phyloP scores from a whole-genome alignment of 768 basidiomycete species.

The Pulveroboletus sp. region DNA sequence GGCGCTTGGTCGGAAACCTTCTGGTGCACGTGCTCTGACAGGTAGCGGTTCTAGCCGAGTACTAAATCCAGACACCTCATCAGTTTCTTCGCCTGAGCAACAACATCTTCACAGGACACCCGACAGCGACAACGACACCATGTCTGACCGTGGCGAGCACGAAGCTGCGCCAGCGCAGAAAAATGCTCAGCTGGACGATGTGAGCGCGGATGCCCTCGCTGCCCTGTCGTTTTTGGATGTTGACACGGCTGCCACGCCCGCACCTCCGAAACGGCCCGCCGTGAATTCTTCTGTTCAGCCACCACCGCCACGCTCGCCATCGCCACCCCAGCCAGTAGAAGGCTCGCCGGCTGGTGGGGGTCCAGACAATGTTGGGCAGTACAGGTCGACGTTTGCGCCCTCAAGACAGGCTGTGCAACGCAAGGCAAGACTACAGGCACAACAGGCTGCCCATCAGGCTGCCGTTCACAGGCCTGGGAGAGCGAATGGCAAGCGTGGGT shows the following conservation, averaged over 20 bases:
- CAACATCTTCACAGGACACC: conserved; percentile 23
- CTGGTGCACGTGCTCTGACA: conserved; percentile 74
- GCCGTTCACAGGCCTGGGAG: conserved; percentile 75
- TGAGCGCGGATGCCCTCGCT: conserved; percentile 69
- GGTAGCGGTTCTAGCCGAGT: conserved; percentile 34
- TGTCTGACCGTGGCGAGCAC: conserved; percentile 24
- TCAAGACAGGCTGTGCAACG: conserved; percentile 83
- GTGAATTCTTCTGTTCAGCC: conserved; percentile 8
- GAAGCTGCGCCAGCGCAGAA: conserved; percentile 6
- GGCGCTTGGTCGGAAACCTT: conserved; percentile 63
- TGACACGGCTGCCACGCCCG: conserved; percentile 19
- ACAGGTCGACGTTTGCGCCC: conserved; percentile 85
- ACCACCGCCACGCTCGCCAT: conserved; percentile 25
- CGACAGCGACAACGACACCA: conserved; percentile 34
- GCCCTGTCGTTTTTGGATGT: conserved; percentile 73
- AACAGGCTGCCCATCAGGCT: conserved; percentile 78
- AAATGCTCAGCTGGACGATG: conserved; percentile 40
- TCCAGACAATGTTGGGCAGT: conserved; percentile 39
- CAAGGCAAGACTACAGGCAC: conserved; percentile 79
- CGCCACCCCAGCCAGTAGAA: conserved; percentile 38
- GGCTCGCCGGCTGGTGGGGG: conserved; percentile 12
- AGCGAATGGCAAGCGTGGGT: conserved; percentile 38
- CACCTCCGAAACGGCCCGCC: conserved; percentile 14
- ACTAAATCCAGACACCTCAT: conserved; percentile 33
- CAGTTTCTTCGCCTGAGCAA: conserved; percentile 38